Evolutionary conservation across 2,329 filamentous ascomycete genomes (phyloP), one percentile per base, ranked within the genome.

Genomic region (Pleurostoma richardsiae): DNA sequence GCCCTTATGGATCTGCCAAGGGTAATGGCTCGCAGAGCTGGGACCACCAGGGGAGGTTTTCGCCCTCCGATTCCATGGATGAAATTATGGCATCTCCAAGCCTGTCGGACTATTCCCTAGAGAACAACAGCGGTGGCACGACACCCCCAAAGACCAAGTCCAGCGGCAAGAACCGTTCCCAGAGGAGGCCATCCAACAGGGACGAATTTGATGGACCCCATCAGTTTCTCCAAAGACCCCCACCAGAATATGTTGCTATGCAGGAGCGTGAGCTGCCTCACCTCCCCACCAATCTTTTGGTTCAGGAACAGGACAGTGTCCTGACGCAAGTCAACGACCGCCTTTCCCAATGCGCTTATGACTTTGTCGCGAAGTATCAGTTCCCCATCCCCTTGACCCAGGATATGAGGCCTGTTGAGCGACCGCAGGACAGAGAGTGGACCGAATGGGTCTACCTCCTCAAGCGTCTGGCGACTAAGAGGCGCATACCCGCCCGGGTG

Each of bases 181-280:
- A 88, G 60, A 77, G 86, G 56, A 79, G 86, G 30, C 82, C 87
- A 29, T 88, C 86, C 39, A 91, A 91, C 69, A 79, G 89, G 50
- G 89, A 95, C 72, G 89, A 94, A 67, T 95, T 95, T 67, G 89
- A 94, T 67, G 89, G 89, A 3, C 88, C 89, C 6, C 86, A 90
- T 56, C 89, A 95, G 64, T 85, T 90, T 55, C 73, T 95, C 54
- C 83, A 88, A 53, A 80, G 83, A 41, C 88, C 88, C 38, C 76
- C 84, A 27, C 76, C 83, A 46, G 82, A 85, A 53, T 83, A 85
- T 57, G 77, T 90, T 55, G 85, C 86, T 52, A 78, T 84, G 65
- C 86, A 90, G 68, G 88, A 91, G 63, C 80, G 86, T 54, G 87
- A 92, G 60, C 76, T 95, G 43, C 88, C 88, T 26, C 84, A 88